A percentile compares a stretch with the other conserved stretches of the same genome.
Evolutionary conservation across 2,329 filamentous ascomycete genomes (phyloP).

Genomic region (Myriosclerotinia scirpicola): DNA sequence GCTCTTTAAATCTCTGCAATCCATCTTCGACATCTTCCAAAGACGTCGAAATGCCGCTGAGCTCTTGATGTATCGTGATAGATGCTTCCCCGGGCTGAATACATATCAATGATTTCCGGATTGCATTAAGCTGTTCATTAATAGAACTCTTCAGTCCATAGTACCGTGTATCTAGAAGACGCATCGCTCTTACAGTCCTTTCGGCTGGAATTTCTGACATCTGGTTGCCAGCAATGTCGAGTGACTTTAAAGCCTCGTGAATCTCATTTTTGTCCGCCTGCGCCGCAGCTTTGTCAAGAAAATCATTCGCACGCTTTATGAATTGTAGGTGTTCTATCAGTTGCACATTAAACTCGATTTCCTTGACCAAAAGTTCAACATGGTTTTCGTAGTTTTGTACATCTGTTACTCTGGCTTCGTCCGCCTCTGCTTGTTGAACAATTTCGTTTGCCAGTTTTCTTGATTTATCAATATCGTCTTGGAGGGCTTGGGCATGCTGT

Average conservation of each 20-base stretch:
- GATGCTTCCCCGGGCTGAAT: conserved; percentile 57
- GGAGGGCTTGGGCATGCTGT: conserved; percentile 75
- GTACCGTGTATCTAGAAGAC: conserved; percentile 63
- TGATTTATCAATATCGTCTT: conserved; percentile 80
- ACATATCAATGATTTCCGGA: conserved; percentile 70
- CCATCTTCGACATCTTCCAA: conserved; percentile 56
- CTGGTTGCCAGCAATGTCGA: conserved; percentile 60
- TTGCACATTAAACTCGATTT: conserved; percentile 60
- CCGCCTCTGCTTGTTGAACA: conserved; percentile 70
- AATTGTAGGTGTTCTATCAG: conserved; percentile 52
- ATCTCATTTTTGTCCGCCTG: conserved; percentile 56
- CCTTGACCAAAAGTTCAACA: conserved; percentile 56
- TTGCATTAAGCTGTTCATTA: conserved; percentile 62
- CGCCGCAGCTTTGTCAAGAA: conserved; percentile 62
- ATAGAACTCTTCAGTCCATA: conserved; percentile 67
- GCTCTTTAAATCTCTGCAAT: conserved; percentile 59
- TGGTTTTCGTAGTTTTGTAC: conserved; percentile 52
- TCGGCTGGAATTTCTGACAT: conserved; percentile 61
- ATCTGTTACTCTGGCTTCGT: conserved; percentile 47
- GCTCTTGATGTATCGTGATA: conserved; percentile 51
- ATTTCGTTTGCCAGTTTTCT: conserved; percentile 79
- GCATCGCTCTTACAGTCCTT: conserved; percentile 61
- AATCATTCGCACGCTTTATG: conserved; percentile 57
- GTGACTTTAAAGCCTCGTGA: conserved; percentile 55
- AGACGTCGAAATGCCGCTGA: conserved; percentile 46